Evolutionary conservation across 2,329 filamentous ascomycete genomes (phyloP).

Genomic region (Verticillium zaregamsianum): DNA sequence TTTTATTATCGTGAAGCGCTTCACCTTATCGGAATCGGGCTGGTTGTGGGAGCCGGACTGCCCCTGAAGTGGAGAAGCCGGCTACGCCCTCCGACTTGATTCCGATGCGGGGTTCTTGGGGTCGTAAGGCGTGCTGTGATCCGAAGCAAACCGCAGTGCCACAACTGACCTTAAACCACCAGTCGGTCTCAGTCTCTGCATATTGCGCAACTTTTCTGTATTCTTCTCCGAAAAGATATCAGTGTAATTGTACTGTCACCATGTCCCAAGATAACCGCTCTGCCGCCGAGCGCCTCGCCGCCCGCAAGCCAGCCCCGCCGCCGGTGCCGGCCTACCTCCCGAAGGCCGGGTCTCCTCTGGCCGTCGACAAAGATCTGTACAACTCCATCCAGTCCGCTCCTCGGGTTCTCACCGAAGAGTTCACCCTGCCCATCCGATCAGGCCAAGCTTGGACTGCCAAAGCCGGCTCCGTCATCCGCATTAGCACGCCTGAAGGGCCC

Average conservation of each 20-base stretch:
- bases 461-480: conserved; percentile 63
- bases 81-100: not conserved
- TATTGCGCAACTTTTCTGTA: not conserved
- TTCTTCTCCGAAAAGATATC: not conserved
- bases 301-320: conserved; percentile 32
- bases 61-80: not conserved
- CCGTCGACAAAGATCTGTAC: conserved; percentile 47
- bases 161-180: not conserved
- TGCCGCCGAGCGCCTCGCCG: not conserved
- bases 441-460: conserved; percentile 69
- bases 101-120: not conserved
- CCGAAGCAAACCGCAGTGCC: not conserved
- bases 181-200: not conserved
- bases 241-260: not conserved
- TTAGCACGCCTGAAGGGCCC: conserved; percentile 71
- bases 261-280: not conserved
- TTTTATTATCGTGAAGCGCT: no score
- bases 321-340: conserved; percentile 47
- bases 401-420: conserved; percentile 40
- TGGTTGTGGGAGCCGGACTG: not conserved
- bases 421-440: conserved; percentile 68
- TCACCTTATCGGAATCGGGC: no score
- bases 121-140: not conserved
- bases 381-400: conserved; percentile 52
- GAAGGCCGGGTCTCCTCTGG: conserved; percentile 35